Conservation (phyloP, 208 protist genomes). For the Polymyxa betae region DNA sequence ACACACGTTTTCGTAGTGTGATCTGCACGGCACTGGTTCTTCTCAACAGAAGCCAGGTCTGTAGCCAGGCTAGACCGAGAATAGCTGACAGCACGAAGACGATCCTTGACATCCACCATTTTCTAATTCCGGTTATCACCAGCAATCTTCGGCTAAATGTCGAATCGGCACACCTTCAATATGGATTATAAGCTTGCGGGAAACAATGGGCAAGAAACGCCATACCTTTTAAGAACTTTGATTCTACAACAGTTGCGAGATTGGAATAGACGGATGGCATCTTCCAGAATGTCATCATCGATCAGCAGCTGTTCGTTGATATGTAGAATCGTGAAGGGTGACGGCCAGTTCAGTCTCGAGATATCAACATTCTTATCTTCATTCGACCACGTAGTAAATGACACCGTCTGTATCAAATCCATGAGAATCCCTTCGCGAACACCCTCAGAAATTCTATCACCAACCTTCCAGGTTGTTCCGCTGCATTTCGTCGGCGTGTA, state of each 20-base stretch:
- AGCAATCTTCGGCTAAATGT: constrained; percentile 38
- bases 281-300: background rate
- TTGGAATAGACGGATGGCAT: background rate
- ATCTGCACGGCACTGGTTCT: background rate
- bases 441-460: background rate
- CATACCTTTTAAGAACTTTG: background rate
- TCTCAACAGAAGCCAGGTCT: background rate
- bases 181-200: too few species aligned
- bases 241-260: background rate
- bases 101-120: constrained; percentile 38
- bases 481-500: constrained; percentile 13
- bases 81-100: background rate
- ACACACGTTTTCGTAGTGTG: background rate
- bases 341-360: background rate
- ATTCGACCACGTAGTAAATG: background rate
- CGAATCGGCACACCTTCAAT: background rate
- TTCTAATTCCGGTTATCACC: background rate
- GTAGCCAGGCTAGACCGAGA: background rate
- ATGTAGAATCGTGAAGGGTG: constrained; percentile 32
- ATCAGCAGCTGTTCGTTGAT: constrained; percentile 16
- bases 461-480: background rate
- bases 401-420: background rate
- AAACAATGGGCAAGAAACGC: background rate
- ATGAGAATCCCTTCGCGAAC: background rate
- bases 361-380: background rate